phyloP scores from a whole-genome alignment of 1,284 basidiomycete species.

The Volvariella surrecta region DNA sequence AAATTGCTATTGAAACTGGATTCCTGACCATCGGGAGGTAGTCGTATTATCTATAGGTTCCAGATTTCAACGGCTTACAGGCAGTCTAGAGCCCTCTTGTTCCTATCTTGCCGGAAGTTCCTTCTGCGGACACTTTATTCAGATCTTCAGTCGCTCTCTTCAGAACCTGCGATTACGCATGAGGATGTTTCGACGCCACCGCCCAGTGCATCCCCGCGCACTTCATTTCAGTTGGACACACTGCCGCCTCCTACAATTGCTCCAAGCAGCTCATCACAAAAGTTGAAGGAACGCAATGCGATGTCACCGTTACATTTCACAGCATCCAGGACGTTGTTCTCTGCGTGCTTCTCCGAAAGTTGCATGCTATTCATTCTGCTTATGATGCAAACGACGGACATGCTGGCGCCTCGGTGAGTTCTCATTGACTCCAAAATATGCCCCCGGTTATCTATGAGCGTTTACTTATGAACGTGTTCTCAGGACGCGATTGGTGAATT shows the following conservation, averaged over 20 bases:
- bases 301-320: conserved; percentile 38
- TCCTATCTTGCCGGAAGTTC: conserved; percentile 46
- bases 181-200: conserved; percentile 3
- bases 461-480: neutral
- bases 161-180: conserved; percentile 14
- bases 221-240: conserved; percentile 29
- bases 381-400: conserved; percentile 50
- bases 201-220: conserved; percentile 13
- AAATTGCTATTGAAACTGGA: too few species aligned
- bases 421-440: too few species aligned
- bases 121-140: conserved; percentile 47
- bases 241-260: conserved; percentile 40
- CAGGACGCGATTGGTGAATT: conserved; percentile 55
- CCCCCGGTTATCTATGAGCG: too few species aligned
- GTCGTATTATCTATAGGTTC: too few species aligned
- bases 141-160: conserved; percentile 38
- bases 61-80: too few species aligned
- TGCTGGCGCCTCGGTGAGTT: conserved; percentile 45
- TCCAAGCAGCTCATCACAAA: conserved; percentile 22
- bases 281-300: conserved; percentile 13
- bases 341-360: conserved; percentile 60
- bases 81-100: conserved; percentile 31
- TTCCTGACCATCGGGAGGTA: too few species aligned
- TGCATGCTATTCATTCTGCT: conserved; percentile 59
- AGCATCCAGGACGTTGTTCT: conserved; percentile 48